Base-by-base conservation (phyloP, 2,329 filamentous ascomycete species). In the Botrytis byssoidea region DNA sequence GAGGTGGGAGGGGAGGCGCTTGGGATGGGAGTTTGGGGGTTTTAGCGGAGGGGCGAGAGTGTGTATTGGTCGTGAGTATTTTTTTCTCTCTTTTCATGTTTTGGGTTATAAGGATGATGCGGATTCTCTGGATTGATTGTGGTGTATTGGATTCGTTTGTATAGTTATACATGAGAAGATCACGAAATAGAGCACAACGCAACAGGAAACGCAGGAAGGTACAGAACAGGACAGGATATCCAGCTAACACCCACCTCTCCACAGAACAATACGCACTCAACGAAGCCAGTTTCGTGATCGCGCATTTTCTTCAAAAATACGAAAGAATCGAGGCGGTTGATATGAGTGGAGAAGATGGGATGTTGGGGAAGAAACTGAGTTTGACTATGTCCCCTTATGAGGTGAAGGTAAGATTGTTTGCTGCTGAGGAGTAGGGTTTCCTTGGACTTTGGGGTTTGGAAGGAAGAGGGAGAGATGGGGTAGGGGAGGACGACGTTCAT, bases 1-100 rank as follows among this genome's bases (percentile, higher is more conserved):
- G 81, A 85, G 93, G 22, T 97, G 93, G 93, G 82, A 81, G 57
- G 83, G 88, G 46, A 93, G 95, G 83, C 93, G 93, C 0, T 93
- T 93, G 59, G 83, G 88, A 44, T 93, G 95, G 83, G 93, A 93
- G 0, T 93, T 93, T 74, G 91, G 93, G 67, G 91, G 91, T 0
- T 96, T 96, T 79, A 92, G 90, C 77, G 84, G 89, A 25, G 91
- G 92, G 0, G 90, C 91, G 0, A 83, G 91, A 9, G 86, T 91
- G 0, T 93, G 91, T 74, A 91, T 96, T 2, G 93, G 93, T 77
- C 82, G 70, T 80, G 76, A 77, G 81, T 82, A 60, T 78, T 76
- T 63, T 73, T 78, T 60, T n/a, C 7, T 46, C 7, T 44, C 18
- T 35, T 42, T 42, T 18, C 12, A 46, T 18, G 42, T 51, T n/a